phyloP scores from a whole-genome alignment of 768 basidiomycete genomes.

The Leccinum subtestaceum region DNA sequence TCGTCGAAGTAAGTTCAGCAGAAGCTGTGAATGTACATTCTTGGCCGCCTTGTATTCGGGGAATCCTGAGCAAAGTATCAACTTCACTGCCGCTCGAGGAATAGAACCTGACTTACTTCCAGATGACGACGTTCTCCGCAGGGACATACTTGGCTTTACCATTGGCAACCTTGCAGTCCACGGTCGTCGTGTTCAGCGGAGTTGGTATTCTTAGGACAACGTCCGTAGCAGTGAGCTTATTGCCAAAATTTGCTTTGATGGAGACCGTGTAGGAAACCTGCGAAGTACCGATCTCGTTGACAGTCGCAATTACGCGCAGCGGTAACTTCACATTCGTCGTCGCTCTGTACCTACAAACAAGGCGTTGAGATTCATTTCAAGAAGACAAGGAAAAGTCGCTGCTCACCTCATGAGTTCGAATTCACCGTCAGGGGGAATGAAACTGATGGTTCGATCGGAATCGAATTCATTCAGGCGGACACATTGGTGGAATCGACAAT shows the following conservation, averaged over 20 bases:
- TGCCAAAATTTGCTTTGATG: constrained; percentile 84
- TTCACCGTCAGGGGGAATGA: constrained; percentile 97
- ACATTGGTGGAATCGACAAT: constrained; percentile 98
- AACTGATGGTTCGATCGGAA: constrained; percentile 89
- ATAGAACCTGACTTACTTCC: constrained; percentile 73
- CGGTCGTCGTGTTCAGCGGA: constrained; percentile 88
- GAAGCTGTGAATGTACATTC: constrained; percentile 84
- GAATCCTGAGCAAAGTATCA: constrained; percentile 56
- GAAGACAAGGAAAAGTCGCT: neutral
- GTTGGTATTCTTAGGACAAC: constrained; percentile 94
- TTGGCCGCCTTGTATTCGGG: constrained; percentile 87
- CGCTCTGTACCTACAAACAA: constrained; percentile 74
- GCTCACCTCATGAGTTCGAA: constrained; percentile 95
- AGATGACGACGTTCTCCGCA: constrained; percentile 91
- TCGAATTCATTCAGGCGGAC: constrained; percentile 95
- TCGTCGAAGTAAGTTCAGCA: constrained; percentile 83
- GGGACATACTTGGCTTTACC: constrained; percentile 99
- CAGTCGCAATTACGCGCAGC: constrained; percentile 82
- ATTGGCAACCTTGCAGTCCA: constrained; percentile 85
- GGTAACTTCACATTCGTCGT: constrained; percentile 97
- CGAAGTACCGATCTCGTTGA: constrained; percentile 89
- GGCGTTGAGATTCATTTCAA: constrained; percentile 1
- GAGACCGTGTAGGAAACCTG: constrained; percentile 89
- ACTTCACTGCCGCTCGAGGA: neutral
- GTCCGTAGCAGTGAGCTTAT: constrained; percentile 90